Conservation (phyloP, 345 rosid genomes). For the Pistacia vera region DNA sequence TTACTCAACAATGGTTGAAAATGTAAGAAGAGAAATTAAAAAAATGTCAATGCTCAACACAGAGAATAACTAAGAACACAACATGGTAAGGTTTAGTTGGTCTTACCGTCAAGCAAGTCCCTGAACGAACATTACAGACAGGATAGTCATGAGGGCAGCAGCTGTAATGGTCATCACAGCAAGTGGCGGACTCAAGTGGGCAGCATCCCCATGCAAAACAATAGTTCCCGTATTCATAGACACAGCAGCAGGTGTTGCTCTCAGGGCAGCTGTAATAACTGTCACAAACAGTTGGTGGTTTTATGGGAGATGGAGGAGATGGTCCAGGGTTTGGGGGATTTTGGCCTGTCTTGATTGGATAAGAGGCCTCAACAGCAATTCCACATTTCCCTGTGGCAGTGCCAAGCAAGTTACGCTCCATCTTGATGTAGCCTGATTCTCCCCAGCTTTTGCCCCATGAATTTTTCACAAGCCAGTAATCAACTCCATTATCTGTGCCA, state of each 20-base stretch:
- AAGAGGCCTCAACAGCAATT: constrained; percentile 82
- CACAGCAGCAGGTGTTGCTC: constrained; percentile 88
- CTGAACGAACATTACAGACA: constrained; percentile 57
- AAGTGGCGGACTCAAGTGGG: constrained; percentile 82
- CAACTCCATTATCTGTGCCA: constrained; percentile 74
- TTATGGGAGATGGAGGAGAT: constrained; percentile 84
- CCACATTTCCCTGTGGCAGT: constrained; percentile 73
- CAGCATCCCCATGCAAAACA: constrained; percentile 98
- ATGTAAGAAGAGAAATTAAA: neutral
- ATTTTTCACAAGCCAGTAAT: constrained; percentile 83
- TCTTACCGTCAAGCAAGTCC: constrained; percentile 74
- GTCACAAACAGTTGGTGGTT: constrained; percentile 78
- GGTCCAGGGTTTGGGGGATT: constrained; percentile 99
- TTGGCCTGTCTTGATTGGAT: constrained; percentile 74
- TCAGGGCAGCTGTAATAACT: constrained; percentile 63
- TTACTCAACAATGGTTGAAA: neutral
- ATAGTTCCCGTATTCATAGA: constrained; percentile 51
- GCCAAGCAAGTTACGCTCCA: constrained; percentile 57
- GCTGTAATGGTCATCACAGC: constrained; percentile 78
- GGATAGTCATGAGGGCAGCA: constrained; percentile 95
- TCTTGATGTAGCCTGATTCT: constrained; percentile 72
- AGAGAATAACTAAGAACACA: neutral
- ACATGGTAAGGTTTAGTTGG: neutral
- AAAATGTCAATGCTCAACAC: neutral
- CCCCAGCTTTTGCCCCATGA: constrained; percentile 93